Evolutionary conservation across 1,284 basidiomycete genomes (phyloP).

Genomic region (Rhodotorula sp.): DNA sequence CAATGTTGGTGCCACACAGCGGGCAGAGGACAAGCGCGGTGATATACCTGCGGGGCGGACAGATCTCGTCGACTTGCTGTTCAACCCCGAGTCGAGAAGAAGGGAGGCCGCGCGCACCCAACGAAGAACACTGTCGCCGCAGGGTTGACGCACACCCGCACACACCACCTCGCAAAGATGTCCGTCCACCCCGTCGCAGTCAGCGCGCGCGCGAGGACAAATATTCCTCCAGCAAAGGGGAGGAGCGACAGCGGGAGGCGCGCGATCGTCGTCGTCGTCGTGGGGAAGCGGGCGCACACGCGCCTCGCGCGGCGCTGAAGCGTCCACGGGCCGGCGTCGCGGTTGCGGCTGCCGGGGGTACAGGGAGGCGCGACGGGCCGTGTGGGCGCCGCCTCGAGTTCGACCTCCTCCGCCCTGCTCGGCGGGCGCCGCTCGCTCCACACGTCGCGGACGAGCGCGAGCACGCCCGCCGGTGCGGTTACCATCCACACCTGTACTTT

Average conservation of each 20-base stretch:
- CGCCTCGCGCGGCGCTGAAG: constrained; percentile 30
- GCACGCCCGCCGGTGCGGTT: constrained; percentile 78
- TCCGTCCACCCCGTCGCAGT: constrained; percentile 86
- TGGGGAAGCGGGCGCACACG: constrained; percentile 64
- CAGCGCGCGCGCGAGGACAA: constrained; percentile 87
- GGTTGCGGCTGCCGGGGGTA: neutral
- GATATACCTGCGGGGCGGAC: constrained; percentile 33
- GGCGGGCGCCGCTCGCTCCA: constrained; percentile 59
- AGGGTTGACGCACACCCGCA: constrained; percentile 56
- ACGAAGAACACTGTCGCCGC: constrained; percentile 59
- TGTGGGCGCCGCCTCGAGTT: constrained; percentile 11
- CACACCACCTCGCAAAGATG: constrained; percentile 74
- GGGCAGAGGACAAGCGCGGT: constrained; percentile 36
- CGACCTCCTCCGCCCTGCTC: constrained; percentile 13
- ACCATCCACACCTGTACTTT: constrained; percentile 65
- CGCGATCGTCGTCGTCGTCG: constrained; percentile 67
- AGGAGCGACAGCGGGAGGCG: constrained; percentile 78
- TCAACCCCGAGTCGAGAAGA: neutral
- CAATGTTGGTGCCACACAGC: constrained; percentile 87
- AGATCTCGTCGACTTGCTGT: neutral
- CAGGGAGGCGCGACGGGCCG: neutral
- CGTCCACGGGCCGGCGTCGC: neutral
- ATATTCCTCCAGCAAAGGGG: constrained; percentile 92
- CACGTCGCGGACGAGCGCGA: constrained; percentile 70
- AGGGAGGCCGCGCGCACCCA: constrained; percentile 4